These are phyloP conservation scores for Eremochloa ophiuroides DNA, from an alignment of 176 grass and related monocot genomes.

Conservation along the genomic window DNA sequence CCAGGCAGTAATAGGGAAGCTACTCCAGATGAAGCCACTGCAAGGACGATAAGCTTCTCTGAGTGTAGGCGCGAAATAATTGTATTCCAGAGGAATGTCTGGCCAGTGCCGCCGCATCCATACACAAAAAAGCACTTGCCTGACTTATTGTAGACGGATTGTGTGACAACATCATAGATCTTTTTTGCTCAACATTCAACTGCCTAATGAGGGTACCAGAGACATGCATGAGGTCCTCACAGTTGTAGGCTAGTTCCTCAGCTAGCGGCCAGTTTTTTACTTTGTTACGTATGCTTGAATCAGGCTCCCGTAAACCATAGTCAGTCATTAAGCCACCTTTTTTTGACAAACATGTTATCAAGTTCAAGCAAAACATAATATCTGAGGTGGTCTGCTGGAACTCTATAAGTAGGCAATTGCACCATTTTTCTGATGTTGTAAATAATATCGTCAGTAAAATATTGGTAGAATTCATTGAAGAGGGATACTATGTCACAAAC, in stretches of 20 bases:
- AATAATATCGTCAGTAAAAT: conserved; percentile 16
- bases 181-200: neutral
- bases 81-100: no score
- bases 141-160: neutral
- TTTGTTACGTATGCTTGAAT: neutral
- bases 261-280: neutral
- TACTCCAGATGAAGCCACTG: no score
- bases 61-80: no score
- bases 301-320: no score
- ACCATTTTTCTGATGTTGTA: no score
- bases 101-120: no score
- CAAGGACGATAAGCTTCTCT: no score
- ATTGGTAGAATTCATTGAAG: neutral
- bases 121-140: no score
- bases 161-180: neutral
- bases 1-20: no score
- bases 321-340: no score
- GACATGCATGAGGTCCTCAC: neutral
- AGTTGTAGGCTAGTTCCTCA: neutral
- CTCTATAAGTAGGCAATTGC: accelerated
- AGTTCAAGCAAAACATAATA: conserved; percentile 13
- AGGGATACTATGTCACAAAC: neutral
- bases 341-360: no score
- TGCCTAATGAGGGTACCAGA: no score
- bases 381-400: neutral